Evolutionary conservation across 108 stramenopile species (phyloP).

Genomic region (Nitzschia palea): DNA sequence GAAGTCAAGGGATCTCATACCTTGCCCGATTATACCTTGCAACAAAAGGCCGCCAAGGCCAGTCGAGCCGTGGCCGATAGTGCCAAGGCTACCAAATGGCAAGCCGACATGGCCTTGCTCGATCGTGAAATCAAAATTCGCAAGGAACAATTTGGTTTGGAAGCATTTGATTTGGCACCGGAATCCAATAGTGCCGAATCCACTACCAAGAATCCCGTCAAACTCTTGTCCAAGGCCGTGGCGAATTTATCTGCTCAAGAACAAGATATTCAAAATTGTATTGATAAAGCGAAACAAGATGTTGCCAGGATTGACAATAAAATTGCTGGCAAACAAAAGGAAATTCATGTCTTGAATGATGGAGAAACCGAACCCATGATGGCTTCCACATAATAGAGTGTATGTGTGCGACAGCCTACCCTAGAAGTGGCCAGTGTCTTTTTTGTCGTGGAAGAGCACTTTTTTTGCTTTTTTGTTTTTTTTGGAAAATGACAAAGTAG

Average conservation of each 20-base stretch:
- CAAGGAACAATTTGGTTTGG: slow-evolving; percentile 74
- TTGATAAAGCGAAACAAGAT: slow-evolving; percentile 34
- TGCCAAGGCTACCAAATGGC: slow-evolving; percentile 35
- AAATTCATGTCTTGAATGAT: slow-evolving; percentile 29
- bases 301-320: slow-evolving; percentile 24
- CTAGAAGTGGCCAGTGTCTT: too few species aligned
- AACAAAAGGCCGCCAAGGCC: slow-evolving; percentile 32
- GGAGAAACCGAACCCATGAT: slow-evolving; percentile 18
- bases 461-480: too few species aligned
- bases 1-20: slow-evolving; percentile 36
- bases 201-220: slow-evolving; percentile 23
- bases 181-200: neutral
- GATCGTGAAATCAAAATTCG: slow-evolving; percentile 79
- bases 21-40: slow-evolving; percentile 24
- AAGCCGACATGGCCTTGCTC: slow-evolving; percentile 71
- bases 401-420: too few species aligned
- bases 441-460: too few species aligned
- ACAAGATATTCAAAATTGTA: slow-evolving; percentile 37
- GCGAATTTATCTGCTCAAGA: slow-evolving; percentile 33
- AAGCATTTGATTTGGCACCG: slow-evolving; percentile 48
- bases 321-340: slow-evolving; percentile 21
- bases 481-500: too few species aligned
- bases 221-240: slow-evolving; percentile 21
- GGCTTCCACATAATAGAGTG: too few species aligned
- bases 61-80: slow-evolving; percentile 29